These are phyloP conservation scores for Geosmithia flava DNA, from an alignment of 2,329 filamentous ascomycete genomes.

Conservation along the genomic window DNA sequence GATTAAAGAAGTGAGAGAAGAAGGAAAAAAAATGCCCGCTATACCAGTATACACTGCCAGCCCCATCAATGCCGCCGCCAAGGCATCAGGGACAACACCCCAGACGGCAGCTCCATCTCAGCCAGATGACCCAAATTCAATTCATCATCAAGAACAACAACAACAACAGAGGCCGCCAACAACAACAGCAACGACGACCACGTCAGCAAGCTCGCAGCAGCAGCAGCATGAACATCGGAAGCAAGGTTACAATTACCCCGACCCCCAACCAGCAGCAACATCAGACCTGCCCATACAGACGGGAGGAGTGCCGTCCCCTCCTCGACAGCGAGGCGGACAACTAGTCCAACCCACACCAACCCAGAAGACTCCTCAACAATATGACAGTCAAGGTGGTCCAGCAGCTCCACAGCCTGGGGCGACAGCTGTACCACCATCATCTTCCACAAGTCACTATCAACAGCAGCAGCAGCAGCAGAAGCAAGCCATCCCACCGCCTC, in stretches of 20 bases:
- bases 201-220: slow-evolving; percentile 6
- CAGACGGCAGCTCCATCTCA: slow-evolving; percentile 20
- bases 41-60: slow-evolving; percentile 46
- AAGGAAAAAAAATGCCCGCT: slow-evolving; percentile 36
- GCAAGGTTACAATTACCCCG: slow-evolving; percentile 15
- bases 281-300: slow-evolving; percentile 32
- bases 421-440: slow-evolving; percentile 21
- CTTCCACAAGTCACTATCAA: slow-evolving; percentile 11
- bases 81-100: slow-evolving; percentile 35
- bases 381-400: slow-evolving; percentile 19
- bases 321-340: neutral
- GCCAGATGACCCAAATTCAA: neutral
- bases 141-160: neutral
- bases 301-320: slow-evolving; percentile 17
- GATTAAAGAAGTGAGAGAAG: neutral
- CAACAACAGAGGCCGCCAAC: neutral
- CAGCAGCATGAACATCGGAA: too few species aligned
- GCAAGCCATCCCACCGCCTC: slow-evolving; percentile 3
- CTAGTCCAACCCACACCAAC: slow-evolving; percentile 29
- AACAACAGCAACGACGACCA: slow-evolving; percentile 12
- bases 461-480: neutral
- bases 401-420: slow-evolving; percentile 47
- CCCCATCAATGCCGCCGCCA: slow-evolving; percentile 45
- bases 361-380: slow-evolving; percentile 1
- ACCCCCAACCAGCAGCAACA: slow-evolving; percentile 33